Evolutionary conservation across 495 filamentous ascomycete species (phyloP), one percentile per base, ranked within the genome.

Genomic region (Lasiosphaeris hirsuta): DNA sequence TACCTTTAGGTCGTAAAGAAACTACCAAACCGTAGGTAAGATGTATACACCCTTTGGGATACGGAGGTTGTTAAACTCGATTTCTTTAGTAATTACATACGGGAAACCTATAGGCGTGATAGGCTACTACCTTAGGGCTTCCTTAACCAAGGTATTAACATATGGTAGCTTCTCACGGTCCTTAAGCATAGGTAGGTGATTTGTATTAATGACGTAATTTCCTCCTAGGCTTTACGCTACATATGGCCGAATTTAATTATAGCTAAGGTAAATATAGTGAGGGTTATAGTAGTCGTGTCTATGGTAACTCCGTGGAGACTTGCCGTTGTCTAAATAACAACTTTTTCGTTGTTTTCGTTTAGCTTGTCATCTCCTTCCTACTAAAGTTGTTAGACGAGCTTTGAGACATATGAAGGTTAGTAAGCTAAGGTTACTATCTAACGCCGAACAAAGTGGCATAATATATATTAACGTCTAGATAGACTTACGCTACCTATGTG

Each of bases 91-190:
- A 0, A 72, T 65, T 6, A 65, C 60, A 56, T 88, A 84, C 0
- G 83, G 76, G 10, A 86, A 56, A 18, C 77, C 79, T 18, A 77
- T 64, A 1, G 78, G 72, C 1, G 74, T 72, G 10, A 78, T 71
- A 13, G 81, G 81, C 9, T 75, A 63, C 82, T 81, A 84, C 37
- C 82, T 71, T n/a, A 83, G 64, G 13, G 67, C 70, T 59, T 83
- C 79, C 59, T 81, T 80, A 40, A 78, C 72, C 9, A 76, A 66
- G 4, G 61, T 69, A 46, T 35, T 41, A 10, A 77, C 70, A 56
- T 82, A 84, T 1, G 77, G 79, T 13, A 84, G 60, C 23, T 71
- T 64, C 10, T 55, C 46, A 38, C 72, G 63, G 61, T 84, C 79
- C 7, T 67, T 65, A 58, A 79, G 78, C 46, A 54, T 68, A 0